phyloP scores from a whole-genome alignment of 2,329 filamentous ascomycete genomes.

The Cladosporium austrohemisphaericum region DNA sequence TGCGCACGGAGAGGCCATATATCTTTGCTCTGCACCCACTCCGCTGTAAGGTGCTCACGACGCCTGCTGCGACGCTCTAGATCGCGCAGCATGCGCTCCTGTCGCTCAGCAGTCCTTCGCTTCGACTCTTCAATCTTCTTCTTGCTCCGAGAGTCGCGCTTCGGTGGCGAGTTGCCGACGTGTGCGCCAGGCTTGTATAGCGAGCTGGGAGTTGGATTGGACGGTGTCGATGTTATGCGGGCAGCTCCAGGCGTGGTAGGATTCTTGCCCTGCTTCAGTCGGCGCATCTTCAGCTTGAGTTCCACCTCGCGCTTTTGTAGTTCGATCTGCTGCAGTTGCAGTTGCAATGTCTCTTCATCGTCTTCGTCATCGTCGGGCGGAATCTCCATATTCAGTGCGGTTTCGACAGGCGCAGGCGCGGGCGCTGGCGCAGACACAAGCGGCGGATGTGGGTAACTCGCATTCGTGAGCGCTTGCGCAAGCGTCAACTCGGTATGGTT shows the following conservation, averaged over 20 bases:
- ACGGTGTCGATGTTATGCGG: slow-evolving; percentile 19
- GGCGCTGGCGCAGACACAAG: background rate
- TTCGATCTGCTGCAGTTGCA: slow-evolving; percentile 35
- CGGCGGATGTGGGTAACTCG: slow-evolving; percentile 14
- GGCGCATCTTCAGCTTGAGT: slow-evolving; percentile 35
- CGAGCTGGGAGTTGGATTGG: slow-evolving; percentile 23
- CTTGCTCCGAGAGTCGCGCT: slow-evolving; percentile 36
- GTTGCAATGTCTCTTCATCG: slow-evolving; percentile 35
- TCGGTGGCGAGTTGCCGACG: slow-evolving; percentile 21
- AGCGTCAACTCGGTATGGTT: slow-evolving; percentile 28
- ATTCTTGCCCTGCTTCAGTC: slow-evolving; percentile 29
- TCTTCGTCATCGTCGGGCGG: slow-evolving; percentile 25
- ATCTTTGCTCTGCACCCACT: slow-evolving; percentile 37
- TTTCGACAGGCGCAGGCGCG: slow-evolving; percentile 18
- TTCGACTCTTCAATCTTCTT: slow-evolving; percentile 38
- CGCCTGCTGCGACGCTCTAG: slow-evolving; percentile 35
- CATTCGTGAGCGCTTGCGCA: slow-evolving; percentile 27
- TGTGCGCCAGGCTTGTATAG: slow-evolving; percentile 18
- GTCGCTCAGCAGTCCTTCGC: slow-evolving; percentile 33
- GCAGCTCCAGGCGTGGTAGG: slow-evolving; percentile 18
- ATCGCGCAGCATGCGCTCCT: slow-evolving; percentile 36
- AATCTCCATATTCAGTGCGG: slow-evolving; percentile 17
- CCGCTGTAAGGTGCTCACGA: slow-evolving; percentile 35
- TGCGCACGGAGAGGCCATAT: slow-evolving; percentile 37
- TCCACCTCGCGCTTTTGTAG: slow-evolving; percentile 36